These are phyloP conservation scores for Ascochyta rabiei DNA, from an alignment of 2,329 filamentous ascomycete species.

Conservation along the genomic window DNA sequence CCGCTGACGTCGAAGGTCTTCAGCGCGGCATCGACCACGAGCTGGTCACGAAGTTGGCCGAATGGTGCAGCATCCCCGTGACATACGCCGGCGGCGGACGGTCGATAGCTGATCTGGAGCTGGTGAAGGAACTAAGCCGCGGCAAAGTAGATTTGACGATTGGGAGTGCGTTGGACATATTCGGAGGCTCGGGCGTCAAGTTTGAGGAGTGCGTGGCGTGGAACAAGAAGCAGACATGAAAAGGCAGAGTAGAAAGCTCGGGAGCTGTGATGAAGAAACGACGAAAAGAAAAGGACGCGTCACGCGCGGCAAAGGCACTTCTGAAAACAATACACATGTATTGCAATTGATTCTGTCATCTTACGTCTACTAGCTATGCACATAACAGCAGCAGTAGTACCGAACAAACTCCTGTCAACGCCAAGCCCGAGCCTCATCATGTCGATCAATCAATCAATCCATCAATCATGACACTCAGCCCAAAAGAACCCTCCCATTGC, in stretches of 20 bases:
- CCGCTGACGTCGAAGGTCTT: slow-evolving; percentile 93
- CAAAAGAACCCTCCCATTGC: background rate
- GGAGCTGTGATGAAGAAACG: too few relatives aligned
- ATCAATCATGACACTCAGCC: too few relatives aligned
- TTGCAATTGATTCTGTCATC: slow-evolving; percentile 1
- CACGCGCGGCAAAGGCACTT: too few relatives aligned
- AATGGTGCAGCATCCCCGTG: slow-evolving; percentile 90
- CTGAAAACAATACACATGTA: slow-evolving; percentile 4
- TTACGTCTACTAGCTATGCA: slow-evolving; percentile 11
- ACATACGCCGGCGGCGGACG: slow-evolving; percentile 97
- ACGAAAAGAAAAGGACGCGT: background rate
- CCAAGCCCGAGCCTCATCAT: background rate
- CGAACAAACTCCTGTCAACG: background rate
- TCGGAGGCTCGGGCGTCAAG: slow-evolving; percentile 84
- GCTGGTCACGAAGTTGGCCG: slow-evolving; percentile 74
- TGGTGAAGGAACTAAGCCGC: slow-evolving; percentile 76
- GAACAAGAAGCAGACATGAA: slow-evolving; percentile 62
- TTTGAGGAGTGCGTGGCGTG: slow-evolving; percentile 89
- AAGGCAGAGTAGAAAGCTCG: too few relatives aligned
- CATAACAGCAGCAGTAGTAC: background rate
- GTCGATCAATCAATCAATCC: background rate
- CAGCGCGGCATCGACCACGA: slow-evolving; percentile 89
- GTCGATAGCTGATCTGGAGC: slow-evolving; percentile 78
- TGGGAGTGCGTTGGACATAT: slow-evolving; percentile 94
- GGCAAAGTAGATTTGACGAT: slow-evolving; percentile 93